A percentile compares a stretch with the other conserved stretches of the same genome.
Conservation (phyloP, 768 basidiomycete species). For the Boletus edulis region DNA sequence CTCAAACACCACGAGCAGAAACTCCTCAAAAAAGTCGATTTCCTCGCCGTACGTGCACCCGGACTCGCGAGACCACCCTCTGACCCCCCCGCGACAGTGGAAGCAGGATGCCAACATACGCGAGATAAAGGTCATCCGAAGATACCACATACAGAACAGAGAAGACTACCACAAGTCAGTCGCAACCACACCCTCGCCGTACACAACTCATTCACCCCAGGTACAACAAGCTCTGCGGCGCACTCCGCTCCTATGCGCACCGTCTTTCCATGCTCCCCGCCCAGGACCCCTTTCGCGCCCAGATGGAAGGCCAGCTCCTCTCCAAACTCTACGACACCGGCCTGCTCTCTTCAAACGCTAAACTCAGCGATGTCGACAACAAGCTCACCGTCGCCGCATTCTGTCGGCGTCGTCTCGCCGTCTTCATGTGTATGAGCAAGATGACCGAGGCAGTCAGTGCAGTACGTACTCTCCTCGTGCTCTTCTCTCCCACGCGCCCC, state of each 20-base stretch:
- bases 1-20: conserved; percentile 97
- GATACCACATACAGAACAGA: conserved; percentile 93
- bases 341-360: conserved; percentile 79
- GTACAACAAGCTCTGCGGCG: conserved; percentile 95
- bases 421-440: conserved; percentile 87
- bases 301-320: conserved; percentile 84
- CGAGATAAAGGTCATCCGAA: conserved; percentile 90
- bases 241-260: conserved; percentile 81
- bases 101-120: conserved; percentile 90
- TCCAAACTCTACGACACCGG: conserved; percentile 98
- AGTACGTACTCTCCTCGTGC: conserved; percentile 46
- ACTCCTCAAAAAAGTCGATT: conserved; percentile 94
- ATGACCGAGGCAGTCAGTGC: conserved; percentile 96
- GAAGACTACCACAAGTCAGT: conserved; percentile 89
- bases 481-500: conserved; percentile 1
- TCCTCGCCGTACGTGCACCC: conserved; percentile 69
- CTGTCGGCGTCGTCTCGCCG: conserved; percentile 87
- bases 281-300: conserved; percentile 81
- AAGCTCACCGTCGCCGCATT: conserved; percentile 95
- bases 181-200: not conserved
- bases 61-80: not conserved
- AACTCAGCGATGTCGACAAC: conserved; percentile 90
- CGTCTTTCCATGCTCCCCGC: conserved; percentile 83
- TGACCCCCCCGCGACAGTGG: conserved; percentile 57
- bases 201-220: conserved; percentile 32